Conservation (phyloP, 176 grass and related monocot species). For the Triticum urartu region DNA sequence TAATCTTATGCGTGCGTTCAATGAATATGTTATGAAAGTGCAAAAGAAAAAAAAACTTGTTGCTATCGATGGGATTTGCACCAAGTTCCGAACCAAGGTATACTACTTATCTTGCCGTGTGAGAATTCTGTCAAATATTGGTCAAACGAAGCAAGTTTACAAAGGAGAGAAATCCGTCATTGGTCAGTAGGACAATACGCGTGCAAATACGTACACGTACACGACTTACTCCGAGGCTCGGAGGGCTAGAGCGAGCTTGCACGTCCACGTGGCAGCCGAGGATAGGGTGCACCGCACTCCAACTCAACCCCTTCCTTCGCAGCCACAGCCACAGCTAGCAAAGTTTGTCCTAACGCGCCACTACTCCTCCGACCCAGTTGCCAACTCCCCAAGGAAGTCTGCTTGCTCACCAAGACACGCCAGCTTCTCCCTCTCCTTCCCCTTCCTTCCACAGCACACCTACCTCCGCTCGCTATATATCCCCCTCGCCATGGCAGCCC, state of each 20-base stretch:
- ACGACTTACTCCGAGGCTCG: background rate
- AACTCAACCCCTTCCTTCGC: conserved; percentile 26
- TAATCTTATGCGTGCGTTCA: too few species aligned
- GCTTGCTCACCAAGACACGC: conserved; percentile 53
- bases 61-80: too few species aligned
- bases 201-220: background rate
- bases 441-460: conserved; percentile 18
- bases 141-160: too few species aligned
- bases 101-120: too few species aligned
- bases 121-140: too few species aligned
- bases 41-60: too few species aligned
- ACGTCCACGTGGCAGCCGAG: conserved; percentile 16
- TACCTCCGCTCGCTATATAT: conserved; percentile 29
- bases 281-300: conserved; percentile 50
- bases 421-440: background rate
- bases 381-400: conserved; percentile 30
- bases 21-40: too few species aligned
- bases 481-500: background rate
- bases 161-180: too few species aligned
- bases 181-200: too few species aligned
- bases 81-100: too few species aligned
- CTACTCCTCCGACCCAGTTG: background rate
- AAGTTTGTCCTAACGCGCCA: conserved; percentile 1
- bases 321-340: background rate
- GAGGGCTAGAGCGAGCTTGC: background rate